Percentiles rank a stretch among this genome's conserved stretches.
These are phyloP conservation scores for Termitomyces sp. DNA, from an alignment of 768 basidiomycete species.

Conservation along the genomic window DNA sequence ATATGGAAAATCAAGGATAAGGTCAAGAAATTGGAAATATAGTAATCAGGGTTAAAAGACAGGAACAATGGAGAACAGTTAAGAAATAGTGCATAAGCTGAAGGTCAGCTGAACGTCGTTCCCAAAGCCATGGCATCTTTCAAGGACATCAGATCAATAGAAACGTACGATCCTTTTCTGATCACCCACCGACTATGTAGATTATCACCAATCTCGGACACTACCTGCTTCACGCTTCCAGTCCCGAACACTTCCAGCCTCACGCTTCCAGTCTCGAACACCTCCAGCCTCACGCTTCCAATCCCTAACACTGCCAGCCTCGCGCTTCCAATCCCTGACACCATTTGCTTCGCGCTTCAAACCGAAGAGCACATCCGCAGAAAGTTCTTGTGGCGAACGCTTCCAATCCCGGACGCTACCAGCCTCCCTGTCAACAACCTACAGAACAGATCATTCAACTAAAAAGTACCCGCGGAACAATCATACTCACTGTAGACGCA, in stretches of 20 bases:
- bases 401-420: constrained; percentile 13
- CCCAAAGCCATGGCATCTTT: background rate
- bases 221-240: constrained; percentile 11
- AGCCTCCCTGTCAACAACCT: constrained; percentile 3
- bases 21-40: background rate
- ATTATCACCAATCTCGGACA: constrained; percentile 11
- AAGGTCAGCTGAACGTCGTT: background rate
- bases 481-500: constrained; percentile 20
- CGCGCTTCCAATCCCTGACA: constrained; percentile 7
- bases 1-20: background rate
- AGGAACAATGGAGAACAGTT: no score
- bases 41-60: background rate
- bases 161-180: background rate
- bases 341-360: constrained; percentile 10
- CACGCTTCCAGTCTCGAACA: constrained; percentile 14
- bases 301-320: constrained; percentile 11
- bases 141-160: background rate
- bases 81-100: background rate
- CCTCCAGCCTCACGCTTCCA: constrained; percentile 12
- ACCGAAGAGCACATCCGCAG: background rate
- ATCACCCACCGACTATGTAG: background rate
- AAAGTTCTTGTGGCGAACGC: background rate
- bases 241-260: constrained; percentile 6
- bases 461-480: background rate
- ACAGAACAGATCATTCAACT: background rate